Conservation (phyloP, 2,329 filamentous ascomycete genomes). For the Setomelanomma holmii region DNA sequence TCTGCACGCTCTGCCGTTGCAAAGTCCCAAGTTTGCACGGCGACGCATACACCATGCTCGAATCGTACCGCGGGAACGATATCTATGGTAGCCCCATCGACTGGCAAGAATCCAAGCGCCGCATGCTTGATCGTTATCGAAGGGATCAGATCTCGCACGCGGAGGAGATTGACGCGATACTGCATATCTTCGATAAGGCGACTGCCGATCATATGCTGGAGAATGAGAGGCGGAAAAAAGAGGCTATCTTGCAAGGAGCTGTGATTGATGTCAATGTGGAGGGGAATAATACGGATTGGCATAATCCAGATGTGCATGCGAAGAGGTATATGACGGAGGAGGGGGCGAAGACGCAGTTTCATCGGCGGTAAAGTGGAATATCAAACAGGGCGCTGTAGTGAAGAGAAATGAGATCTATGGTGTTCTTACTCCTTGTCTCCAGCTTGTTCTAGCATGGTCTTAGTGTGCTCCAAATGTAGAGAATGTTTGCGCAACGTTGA, state of each 20-base stretch:
- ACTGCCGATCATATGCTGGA: background rate
- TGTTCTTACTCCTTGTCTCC: too few relatives aligned
- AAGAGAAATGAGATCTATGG: too few relatives aligned
- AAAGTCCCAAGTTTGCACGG: background rate
- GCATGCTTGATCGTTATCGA: background rate
- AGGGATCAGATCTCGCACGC: background rate
- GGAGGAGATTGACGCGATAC: background rate
- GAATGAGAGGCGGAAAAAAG: background rate
- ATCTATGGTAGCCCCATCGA: background rate
- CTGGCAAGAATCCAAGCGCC: conserved; percentile 2
- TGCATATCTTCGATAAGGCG: background rate
- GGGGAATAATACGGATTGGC: background rate
- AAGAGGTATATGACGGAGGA: background rate
- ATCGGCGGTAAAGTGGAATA: too few relatives aligned
- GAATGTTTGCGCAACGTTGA: too few relatives aligned
- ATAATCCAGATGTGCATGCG: background rate
- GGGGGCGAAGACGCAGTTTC: background rate
- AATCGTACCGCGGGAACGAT: background rate
- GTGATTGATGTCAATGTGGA: background rate
- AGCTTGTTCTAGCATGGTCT: too few relatives aligned
- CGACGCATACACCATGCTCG: conserved; percentile 4
- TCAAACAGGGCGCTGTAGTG: too few relatives aligned
- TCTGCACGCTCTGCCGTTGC: conserved; percentile 1
- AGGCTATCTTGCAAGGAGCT: background rate
- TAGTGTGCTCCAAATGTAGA: too few relatives aligned